These are phyloP conservation scores for Tylopilus rubrobrunneus DNA, from an alignment of 768 basidiomycete genomes.

Conservation along the genomic window DNA sequence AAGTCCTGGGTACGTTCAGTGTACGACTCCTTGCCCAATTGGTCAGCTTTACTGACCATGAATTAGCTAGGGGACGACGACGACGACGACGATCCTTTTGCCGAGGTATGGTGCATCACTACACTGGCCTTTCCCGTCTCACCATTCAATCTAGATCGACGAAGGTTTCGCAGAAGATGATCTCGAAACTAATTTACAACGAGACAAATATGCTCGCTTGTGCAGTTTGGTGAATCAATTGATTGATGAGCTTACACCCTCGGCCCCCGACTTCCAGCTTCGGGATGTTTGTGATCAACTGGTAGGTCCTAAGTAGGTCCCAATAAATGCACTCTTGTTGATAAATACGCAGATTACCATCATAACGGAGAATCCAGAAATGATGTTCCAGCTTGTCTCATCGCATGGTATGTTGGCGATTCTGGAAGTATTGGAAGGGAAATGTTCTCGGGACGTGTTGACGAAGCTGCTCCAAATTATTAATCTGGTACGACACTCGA, in stretches of 20 bases:
- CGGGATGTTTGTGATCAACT: constrained; percentile 85
- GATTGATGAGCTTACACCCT: constrained; percentile 81
- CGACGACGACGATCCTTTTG: constrained; percentile 93
- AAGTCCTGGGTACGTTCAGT: constrained; percentile 71
- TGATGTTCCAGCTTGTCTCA: constrained; percentile 83
- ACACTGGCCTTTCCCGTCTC: constrained; percentile 3
- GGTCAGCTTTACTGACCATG: background rate
- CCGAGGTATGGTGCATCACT: constrained; percentile 53
- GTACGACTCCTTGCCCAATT: constrained; percentile 5
- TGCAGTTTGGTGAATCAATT: constrained; percentile 78
- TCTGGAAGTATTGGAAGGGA: constrained; percentile 86
- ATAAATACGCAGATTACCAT: constrained; percentile 58
- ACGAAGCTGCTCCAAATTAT: constrained; percentile 84
- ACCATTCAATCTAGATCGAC: constrained; percentile 57
- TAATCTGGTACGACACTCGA: constrained; percentile 57
- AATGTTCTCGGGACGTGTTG: constrained; percentile 80
- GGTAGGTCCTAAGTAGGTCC: constrained; percentile 40
- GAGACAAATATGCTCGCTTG: constrained; percentile 90
- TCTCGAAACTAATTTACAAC: constrained; percentile 84
- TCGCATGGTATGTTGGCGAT: constrained; percentile 95
- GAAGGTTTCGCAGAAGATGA: constrained; percentile 92
- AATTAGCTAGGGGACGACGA: constrained; percentile 78
- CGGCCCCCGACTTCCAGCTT: constrained; percentile 77
- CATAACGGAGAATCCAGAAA: constrained; percentile 76
- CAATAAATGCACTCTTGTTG: background rate